Conservation (phyloP, 164 flowering plant species). For the Cinnamomum chago region DNA sequence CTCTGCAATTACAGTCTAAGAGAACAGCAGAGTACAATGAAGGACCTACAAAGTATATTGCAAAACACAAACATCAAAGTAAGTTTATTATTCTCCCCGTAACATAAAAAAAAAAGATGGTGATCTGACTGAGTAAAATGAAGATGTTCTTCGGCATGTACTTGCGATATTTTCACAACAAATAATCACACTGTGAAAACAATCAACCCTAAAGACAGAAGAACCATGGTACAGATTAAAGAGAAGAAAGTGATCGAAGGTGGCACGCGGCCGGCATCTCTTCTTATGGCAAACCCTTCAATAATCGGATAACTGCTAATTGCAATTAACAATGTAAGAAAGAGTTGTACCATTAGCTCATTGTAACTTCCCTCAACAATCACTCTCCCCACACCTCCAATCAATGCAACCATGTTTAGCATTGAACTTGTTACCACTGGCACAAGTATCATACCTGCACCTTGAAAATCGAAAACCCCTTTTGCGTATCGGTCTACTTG, state of each 20-base stretch:
- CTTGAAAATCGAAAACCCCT: slow-evolving; percentile 31
- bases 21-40: too few relatives aligned
- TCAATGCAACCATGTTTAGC: slow-evolving; percentile 15
- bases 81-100: too few relatives aligned
- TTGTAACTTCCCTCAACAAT: slow-evolving; percentile 5
- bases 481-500: slow-evolving; percentile 15
- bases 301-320: slow-evolving; percentile 18
- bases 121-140: too few relatives aligned
- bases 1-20: too few relatives aligned
- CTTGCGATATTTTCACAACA: neutral
- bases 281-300: slow-evolving; percentile 24
- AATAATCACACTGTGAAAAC: neutral
- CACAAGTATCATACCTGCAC: slow-evolving; percentile 18
- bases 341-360: slow-evolving; percentile 15
- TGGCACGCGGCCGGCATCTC: slow-evolving; percentile 11
- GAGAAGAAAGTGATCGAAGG: slow-evolving; percentile 4
- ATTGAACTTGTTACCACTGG: slow-evolving; percentile 18
- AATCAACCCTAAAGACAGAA: slow-evolving; percentile 8
- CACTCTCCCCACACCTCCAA: slow-evolving; percentile 15
- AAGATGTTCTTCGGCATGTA: too few relatives aligned
- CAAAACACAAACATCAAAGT: too few relatives aligned
- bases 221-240: neutral
- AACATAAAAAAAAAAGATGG: too few relatives aligned
- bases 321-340: neutral
- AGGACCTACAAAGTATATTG: too few relatives aligned